A percentile compares a stretch with the other conserved stretches of the same genome.
Conservation (phyloP, 495 filamentous ascomycete genomes). For the Platismatia glauca region DNA sequence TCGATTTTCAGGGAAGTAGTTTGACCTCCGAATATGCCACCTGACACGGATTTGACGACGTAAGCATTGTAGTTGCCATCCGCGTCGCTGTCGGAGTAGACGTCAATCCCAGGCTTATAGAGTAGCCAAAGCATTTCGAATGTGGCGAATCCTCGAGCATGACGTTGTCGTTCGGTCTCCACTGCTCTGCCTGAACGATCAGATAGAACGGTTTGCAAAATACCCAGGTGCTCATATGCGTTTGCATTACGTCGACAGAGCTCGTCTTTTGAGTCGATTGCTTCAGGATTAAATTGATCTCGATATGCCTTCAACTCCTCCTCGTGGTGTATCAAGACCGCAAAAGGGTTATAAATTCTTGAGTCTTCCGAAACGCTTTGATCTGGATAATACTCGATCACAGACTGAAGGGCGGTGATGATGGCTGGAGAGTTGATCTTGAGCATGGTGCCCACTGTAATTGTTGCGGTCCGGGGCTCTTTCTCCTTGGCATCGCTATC, state of each 20-base stretch:
- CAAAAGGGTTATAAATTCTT: conserved; percentile 22
- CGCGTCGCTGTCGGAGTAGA: conserved; percentile 11
- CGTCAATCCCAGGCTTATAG: conserved; percentile 22
- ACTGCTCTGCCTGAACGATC: conserved; percentile 13
- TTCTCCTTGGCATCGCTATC: neutral
- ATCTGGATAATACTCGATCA: conserved; percentile 23
- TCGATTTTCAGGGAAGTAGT: neutral
- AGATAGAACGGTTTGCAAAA: conserved; percentile 18
- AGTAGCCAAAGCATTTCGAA: conserved; percentile 28
- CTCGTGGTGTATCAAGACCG: conserved; percentile 25
- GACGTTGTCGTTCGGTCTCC: conserved; percentile 22
- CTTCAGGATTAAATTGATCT: conserved; percentile 17
- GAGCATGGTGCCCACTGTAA: neutral
- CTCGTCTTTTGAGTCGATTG: conserved; percentile 3
- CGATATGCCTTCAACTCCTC: conserved; percentile 22
- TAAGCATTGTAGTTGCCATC: conserved; percentile 8
- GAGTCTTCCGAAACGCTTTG: conserved; percentile 19
- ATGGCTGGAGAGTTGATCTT: conserved; percentile 11
- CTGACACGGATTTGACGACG: conserved; percentile 8
- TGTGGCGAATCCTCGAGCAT: conserved; percentile 18
- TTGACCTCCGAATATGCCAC: neutral
- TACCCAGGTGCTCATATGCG: conserved; percentile 24
- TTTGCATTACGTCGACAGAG: conserved; percentile 14
- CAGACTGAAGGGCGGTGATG: conserved; percentile 6
- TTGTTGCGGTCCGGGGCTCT: neutral